Evolutionary conservation across 78 protist genomes (phyloP).

Genomic region (Cavenderia fasciculata): DNA sequence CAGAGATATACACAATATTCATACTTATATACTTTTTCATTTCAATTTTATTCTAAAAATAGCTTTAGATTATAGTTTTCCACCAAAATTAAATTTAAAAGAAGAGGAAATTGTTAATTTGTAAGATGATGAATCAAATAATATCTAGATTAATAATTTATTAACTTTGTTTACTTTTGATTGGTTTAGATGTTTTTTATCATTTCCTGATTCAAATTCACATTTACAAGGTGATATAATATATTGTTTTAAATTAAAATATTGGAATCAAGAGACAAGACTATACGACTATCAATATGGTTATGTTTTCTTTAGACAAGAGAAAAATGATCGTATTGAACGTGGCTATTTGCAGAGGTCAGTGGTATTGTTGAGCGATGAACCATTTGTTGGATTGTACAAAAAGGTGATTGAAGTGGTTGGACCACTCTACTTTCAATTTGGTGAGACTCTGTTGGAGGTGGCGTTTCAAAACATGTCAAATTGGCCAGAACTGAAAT

Average conservation of each 20-base stretch:
- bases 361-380: constrained; percentile 70
- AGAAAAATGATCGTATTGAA: constrained; percentile 31
- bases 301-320: constrained; percentile 73
- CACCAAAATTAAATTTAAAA: constrained; percentile 11
- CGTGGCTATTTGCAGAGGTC: constrained; percentile 86
- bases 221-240: constrained; percentile 78
- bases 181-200: constrained; percentile 52
- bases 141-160: neutral
- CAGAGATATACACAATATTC: neutral
- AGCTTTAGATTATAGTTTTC: constrained; percentile 65
- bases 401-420: constrained; percentile 68
- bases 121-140: constrained; percentile 10
- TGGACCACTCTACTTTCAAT: constrained; percentile 75
- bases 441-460: constrained; percentile 73
- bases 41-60: neutral
- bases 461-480: constrained; percentile 63
- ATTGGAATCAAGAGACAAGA: neutral
- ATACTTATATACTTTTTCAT: neutral
- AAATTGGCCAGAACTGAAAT: constrained; percentile 56
- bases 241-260: constrained; percentile 69
- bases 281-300: constrained; percentile 58
- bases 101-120: constrained; percentile 51
- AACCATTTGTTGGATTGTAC: constrained; percentile 73
- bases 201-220: constrained; percentile 87
- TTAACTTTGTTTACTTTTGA: neutral